Evolutionary conservation across 2,329 filamentous ascomycete genomes (phyloP), one percentile per base, ranked within the genome.

Genomic region (Diaporthe vaccinii): DNA sequence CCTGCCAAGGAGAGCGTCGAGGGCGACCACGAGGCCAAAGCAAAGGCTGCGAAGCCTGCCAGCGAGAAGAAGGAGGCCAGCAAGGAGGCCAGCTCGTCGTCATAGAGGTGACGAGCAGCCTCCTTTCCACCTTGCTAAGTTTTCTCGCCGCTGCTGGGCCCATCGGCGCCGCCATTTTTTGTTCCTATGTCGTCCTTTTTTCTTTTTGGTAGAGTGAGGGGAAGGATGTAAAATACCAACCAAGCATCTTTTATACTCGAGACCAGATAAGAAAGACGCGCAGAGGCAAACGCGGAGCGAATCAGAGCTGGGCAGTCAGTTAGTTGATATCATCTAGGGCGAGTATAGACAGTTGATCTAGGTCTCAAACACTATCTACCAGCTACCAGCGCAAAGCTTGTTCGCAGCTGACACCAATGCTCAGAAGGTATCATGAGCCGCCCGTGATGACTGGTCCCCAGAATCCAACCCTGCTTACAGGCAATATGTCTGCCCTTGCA

Each of bases 41-140:
- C 86, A 78, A 85, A 84, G 78, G 85, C 87, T 79, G 88, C 91
- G 57, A 92, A 92, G 85, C 91, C 91, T 46, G 91, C 89, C 2
- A 92, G 91, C 78, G 91, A 93, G 79, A 87, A 87, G 76, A 89
- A 91, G 78, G 90, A 92, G 80, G 90, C 91, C 39, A 89, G 75
- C 61, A 57, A 69, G 34, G 65, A 69, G 14, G 65, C 65, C 34
- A 69, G 65, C n/a, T 9, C 39, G 14, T 55, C 65, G 53, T 49
- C 67, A 65, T 75, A 65, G 58, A 17, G 28, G 22, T 28, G 22
- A 49, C 34, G 46, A 4, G 34, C 28, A 87, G 20, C 81, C 79
- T 68, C 41, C 28, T 28, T 57, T 15, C 10, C 58, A 31, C 25
- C 17, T 68, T 59, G 28, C 20, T 36, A 12, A 17, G 31, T 58